These are phyloP conservation scores for Saccharomycopsis crataegensis DNA, from an alignment of 1,139 yeast species.

Conservation along the genomic window DNA sequence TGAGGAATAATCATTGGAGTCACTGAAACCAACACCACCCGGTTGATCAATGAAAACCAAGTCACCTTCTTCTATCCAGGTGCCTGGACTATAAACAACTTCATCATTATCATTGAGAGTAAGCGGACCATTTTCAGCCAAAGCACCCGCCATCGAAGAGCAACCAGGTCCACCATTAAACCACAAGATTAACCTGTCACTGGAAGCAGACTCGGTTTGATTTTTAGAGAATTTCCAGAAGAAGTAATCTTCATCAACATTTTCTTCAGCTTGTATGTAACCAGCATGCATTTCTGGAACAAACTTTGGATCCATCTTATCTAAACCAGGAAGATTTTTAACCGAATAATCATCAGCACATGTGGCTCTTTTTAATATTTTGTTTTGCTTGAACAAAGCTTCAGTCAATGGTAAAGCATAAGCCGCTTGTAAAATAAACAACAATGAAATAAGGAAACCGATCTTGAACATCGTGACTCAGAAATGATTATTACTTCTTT, in stretches of 20 bases:
- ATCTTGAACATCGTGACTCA: too few relatives aligned
- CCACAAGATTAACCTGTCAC: constrained; percentile 52
- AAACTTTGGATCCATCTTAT: constrained; percentile 26
- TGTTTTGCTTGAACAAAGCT: background rate
- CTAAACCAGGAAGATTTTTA: constrained; percentile 36
- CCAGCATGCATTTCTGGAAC: constrained; percentile 43
- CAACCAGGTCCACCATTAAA: constrained; percentile 83
- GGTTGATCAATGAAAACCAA: constrained; percentile 75
- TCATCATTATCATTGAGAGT: constrained; percentile 37
- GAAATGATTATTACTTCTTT: background rate
- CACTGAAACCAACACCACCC: constrained; percentile 70
- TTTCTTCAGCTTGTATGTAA: constrained; percentile 34
- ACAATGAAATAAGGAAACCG: background rate
- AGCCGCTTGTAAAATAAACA: background rate
- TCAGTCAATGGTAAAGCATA: background rate
- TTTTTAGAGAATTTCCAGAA: constrained; percentile 35
- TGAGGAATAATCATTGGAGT: constrained; percentile 27
- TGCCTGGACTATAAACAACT: constrained; percentile 44
- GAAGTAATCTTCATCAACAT: constrained; percentile 37
- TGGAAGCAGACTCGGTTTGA: constrained; percentile 12
- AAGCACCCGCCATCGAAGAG: constrained; percentile 79
- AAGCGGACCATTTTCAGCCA: constrained; percentile 74
- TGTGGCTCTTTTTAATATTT: background rate
- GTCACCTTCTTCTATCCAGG: constrained; percentile 67
- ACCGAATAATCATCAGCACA: constrained; percentile 23